Evolutionary conservation across 1,139 yeast species (phyloP).

Genomic region (Magnusiomyces ingens): DNA sequence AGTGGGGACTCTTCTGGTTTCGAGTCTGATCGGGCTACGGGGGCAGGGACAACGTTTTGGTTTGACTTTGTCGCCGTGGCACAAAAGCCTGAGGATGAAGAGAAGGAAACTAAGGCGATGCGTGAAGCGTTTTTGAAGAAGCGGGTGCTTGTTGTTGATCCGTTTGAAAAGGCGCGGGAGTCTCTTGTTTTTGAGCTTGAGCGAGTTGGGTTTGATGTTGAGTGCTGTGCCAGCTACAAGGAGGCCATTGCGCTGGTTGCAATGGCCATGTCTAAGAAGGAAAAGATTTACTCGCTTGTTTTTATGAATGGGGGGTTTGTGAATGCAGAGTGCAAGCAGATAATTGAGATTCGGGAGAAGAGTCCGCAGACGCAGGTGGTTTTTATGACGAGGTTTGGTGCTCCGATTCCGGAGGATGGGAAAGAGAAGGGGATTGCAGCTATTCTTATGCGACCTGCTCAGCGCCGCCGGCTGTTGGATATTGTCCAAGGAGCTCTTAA

Average conservation of each 20-base stretch:
- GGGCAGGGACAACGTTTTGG: constrained; percentile 47
- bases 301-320: constrained; percentile 25
- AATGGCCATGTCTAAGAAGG: not conserved
- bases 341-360: constrained; percentile 17
- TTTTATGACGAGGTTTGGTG: constrained; percentile 27
- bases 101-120: constrained; percentile 17
- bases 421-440: constrained; percentile 25
- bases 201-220: constrained; percentile 36
- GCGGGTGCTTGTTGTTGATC: constrained; percentile 36
- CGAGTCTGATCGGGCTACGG: constrained; percentile 18
- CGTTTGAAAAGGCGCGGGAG: constrained; percentile 32
- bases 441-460: constrained; percentile 26
- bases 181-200: constrained; percentile 35
- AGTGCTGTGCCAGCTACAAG: constrained; percentile 19
- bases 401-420: constrained; percentile 23
- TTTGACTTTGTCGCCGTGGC: constrained; percentile 36
- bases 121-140: constrained; percentile 25
- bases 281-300: constrained; percentile 17
- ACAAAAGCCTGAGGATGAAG: constrained; percentile 17
- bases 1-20: no score
- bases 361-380: constrained; percentile 23
- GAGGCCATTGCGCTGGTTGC: constrained; percentile 19
- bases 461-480: constrained; percentile 20
- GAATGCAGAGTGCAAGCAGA: constrained; percentile 18
- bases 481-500: not conserved